Conservation (phyloP, 352 stramenopile species). For the Thraustotheca clavata region DNA sequence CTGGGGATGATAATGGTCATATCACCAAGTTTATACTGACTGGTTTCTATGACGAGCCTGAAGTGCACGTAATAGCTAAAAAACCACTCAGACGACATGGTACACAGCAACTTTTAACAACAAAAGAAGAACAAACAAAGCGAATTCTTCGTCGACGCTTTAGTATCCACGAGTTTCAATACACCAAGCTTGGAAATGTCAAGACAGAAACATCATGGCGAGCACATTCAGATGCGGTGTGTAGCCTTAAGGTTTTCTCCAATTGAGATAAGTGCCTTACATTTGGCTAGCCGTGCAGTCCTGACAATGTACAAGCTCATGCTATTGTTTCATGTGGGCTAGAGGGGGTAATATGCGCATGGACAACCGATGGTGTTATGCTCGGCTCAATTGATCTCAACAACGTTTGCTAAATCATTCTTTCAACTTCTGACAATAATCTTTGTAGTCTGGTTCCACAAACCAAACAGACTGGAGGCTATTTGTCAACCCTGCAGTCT, state of each 20-base stretch:
- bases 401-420: background rate
- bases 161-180: constrained; percentile 12
- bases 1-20: constrained; percentile 8
- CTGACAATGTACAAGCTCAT: background rate
- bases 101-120: background rate
- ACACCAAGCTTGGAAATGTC: background rate
- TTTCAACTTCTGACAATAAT: background rate
- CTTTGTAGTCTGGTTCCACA: background rate
- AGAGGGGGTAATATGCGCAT: background rate
- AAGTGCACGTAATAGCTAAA: background rate
- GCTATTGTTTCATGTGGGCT: constrained; percentile 3
- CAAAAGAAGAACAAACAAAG: background rate
- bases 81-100: background rate
- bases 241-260: background rate
- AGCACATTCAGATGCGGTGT: constrained; percentile 9
- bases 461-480: background rate
- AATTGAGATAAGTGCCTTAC: background rate
- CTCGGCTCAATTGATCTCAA: background rate
- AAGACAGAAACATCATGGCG: background rate
- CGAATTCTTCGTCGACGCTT: background rate
- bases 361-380: background rate
- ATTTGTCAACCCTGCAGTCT: constrained; percentile 1
- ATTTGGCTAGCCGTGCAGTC: constrained; percentile 3
- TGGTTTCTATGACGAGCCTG: background rate
- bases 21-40: background rate